Evolutionary conservation across 2,329 filamentous ascomycete genomes (phyloP).

Genomic region (Hawksworthiomyces lignivorus): DNA sequence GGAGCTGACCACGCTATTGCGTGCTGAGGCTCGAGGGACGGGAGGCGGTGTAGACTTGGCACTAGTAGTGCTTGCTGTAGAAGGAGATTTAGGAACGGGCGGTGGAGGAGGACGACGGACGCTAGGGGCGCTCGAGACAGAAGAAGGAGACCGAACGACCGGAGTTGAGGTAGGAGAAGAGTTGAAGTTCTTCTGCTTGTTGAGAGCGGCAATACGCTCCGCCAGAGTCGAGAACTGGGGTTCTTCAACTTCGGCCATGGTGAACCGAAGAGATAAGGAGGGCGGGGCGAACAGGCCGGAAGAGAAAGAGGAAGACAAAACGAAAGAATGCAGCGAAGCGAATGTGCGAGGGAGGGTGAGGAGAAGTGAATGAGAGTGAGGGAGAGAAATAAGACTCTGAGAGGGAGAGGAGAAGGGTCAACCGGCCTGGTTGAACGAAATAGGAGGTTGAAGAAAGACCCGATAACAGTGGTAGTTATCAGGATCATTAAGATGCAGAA

Average conservation of each 20-base stretch:
- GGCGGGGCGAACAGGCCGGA: background rate
- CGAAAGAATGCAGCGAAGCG: too few species aligned
- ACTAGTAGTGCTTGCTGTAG: too few species aligned
- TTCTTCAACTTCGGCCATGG: slow-evolving; percentile 55
- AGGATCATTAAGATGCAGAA: too few species aligned
- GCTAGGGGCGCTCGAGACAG: background rate
- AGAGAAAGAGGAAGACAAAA: background rate
- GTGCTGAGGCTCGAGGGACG: slow-evolving; percentile 31
- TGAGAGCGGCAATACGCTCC: slow-evolving; percentile 57
- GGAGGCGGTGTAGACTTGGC: slow-evolving; percentile 12
- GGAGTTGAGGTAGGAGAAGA: slow-evolving; percentile 10
- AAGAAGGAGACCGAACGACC: background rate
- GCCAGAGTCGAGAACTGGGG: slow-evolving; percentile 53
- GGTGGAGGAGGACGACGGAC: slow-evolving; percentile 4
- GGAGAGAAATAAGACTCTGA: too few species aligned
- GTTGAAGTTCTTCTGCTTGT: slow-evolving; percentile 51
- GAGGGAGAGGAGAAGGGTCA: too few species aligned
- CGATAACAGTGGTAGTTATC: too few species aligned
- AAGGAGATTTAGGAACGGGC: background rate
- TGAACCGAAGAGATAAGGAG: background rate
- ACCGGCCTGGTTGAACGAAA: too few species aligned
- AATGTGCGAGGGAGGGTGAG: too few species aligned
- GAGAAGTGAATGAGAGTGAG: too few species aligned
- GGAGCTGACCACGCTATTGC: slow-evolving; percentile 35
- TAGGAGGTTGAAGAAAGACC: too few species aligned